phyloP scores from a whole-genome alignment of 306 rosid genomes.

The Cucurbita pepo region DNA sequence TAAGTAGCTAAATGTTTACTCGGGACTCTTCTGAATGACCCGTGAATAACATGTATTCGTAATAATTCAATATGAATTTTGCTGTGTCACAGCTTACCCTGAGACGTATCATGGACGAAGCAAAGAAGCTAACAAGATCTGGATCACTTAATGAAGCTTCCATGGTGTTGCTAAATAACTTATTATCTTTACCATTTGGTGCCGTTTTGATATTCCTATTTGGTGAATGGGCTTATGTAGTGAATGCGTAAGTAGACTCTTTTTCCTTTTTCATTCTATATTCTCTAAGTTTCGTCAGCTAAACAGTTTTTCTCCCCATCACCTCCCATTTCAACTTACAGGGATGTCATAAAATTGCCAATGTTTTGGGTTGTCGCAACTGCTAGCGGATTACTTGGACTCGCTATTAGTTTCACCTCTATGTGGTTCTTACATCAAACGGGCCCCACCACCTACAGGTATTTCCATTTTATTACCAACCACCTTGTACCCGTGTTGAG shows the following conservation, averaged over 20 bases:
- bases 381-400: conserved; percentile 75
- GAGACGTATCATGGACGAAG: conserved; percentile 75
- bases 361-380: conserved; percentile 64
- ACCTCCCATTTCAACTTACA: conserved; percentile 17
- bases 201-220: conserved; percentile 43
- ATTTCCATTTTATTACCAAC: neutral
- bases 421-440: conserved; percentile 92
- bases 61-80: neutral
- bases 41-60: neutral
- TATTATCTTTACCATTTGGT: conserved; percentile 67
- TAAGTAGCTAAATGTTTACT: neutral
- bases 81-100: conserved; percentile 37
- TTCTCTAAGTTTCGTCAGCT: neutral
- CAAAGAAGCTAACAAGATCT: conserved; percentile 53
- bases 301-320: neutral
- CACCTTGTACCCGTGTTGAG: neutral
- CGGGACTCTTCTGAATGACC: neutral
- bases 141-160: conserved; percentile 79
- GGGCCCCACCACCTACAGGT: conserved; percentile 87
- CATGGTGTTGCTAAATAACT: conserved; percentile 87
- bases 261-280: neutral
- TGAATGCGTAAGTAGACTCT: conserved; percentile 41
- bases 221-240: conserved; percentile 64
- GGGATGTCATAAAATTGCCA: conserved; percentile 55
- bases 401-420: conserved; percentile 83